Percentiles rank a stretch among this genome's conserved stretches.
phyloP scores from a whole-genome alignment of 1,284 basidiomycete genomes.

The Ceratobasidium sp. region DNA sequence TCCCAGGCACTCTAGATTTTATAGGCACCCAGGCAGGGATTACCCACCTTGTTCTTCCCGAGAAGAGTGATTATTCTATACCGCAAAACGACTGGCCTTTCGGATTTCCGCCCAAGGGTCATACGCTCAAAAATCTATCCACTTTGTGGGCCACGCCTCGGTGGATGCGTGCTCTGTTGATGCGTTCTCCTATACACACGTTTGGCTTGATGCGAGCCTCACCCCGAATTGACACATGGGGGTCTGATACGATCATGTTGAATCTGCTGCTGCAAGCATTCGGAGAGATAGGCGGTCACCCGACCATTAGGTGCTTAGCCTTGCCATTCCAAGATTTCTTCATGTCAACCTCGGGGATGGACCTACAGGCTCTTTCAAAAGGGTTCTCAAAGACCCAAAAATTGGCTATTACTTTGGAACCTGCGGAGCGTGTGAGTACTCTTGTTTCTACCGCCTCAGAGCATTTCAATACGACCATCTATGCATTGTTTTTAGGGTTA shows the following conservation, averaged over 20 bases:
- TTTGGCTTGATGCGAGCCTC: slow-evolving; percentile 21
- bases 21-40: slow-evolving; percentile 21
- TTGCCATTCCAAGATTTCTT: slow-evolving; percentile 4
- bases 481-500: neutral
- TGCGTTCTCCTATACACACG: slow-evolving; percentile 21
- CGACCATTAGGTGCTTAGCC: slow-evolving; percentile 27
- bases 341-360: neutral
- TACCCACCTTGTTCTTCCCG: slow-evolving; percentile 23
- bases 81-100: neutral
- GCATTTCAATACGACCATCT: neutral
- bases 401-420: slow-evolving; percentile 31
- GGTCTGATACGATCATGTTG: neutral
- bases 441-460: neutral
- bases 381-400: slow-evolving; percentile 22
- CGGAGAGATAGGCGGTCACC: slow-evolving; percentile 26
- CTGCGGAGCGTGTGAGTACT: slow-evolving; percentile 8
- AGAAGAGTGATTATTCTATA: slow-evolving; percentile 5
- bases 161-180: slow-evolving; percentile 27
- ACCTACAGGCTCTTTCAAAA: slow-evolving; percentile 15
- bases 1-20: slow-evolving; percentile 10
- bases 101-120: neutral
- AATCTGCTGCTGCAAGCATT: neutral
- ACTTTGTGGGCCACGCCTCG: slow-evolving; percentile 36
- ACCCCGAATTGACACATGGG: neutral
- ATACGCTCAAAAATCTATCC: neutral